Conservation (phyloP, 2,329 filamentous ascomycete species). For the Pseudocercospora cruenta region DNA sequence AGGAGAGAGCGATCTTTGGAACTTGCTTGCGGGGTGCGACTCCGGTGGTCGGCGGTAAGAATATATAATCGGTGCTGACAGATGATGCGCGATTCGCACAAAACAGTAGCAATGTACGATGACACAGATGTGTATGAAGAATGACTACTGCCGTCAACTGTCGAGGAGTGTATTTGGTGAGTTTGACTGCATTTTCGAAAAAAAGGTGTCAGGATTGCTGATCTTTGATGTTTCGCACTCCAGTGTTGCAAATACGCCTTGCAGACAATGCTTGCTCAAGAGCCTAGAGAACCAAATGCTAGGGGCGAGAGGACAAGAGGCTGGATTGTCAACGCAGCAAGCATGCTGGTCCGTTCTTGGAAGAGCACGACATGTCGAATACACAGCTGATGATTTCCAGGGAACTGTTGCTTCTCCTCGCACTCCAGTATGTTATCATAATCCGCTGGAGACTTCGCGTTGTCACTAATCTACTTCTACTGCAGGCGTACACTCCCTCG, state of each 20-base stretch:
- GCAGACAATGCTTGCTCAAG: conserved; percentile 46
- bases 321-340: conserved; percentile 56
- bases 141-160: conserved; percentile 37
- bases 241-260: conserved; percentile 47
- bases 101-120: too few relatives aligned
- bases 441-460: too few relatives aligned
- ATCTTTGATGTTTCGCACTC: conserved; percentile 20
- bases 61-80: too few relatives aligned
- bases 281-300: conserved; percentile 35
- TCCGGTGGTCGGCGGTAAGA: too few relatives aligned
- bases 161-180: conserved; percentile 37
- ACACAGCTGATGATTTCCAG: not conserved
- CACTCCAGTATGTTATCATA: not conserved
- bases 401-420: not conserved
- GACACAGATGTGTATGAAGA: too few relatives aligned
- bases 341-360: conserved; percentile 42
- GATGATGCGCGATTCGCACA: too few relatives aligned
- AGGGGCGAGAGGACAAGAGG: conserved; percentile 47
- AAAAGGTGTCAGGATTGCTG: too few relatives aligned
- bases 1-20: too few relatives aligned
- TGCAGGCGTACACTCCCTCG: conserved; percentile 19
- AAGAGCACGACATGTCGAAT: not conserved
- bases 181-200: not conserved
- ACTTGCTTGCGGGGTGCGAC: too few relatives aligned
- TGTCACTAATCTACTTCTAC: too few relatives aligned